A percentile compares a stretch with the other conserved stretches of the same genome.
phyloP scores from a whole-genome alignment of 441 rosid species.

The Jatropha podagrica region DNA sequence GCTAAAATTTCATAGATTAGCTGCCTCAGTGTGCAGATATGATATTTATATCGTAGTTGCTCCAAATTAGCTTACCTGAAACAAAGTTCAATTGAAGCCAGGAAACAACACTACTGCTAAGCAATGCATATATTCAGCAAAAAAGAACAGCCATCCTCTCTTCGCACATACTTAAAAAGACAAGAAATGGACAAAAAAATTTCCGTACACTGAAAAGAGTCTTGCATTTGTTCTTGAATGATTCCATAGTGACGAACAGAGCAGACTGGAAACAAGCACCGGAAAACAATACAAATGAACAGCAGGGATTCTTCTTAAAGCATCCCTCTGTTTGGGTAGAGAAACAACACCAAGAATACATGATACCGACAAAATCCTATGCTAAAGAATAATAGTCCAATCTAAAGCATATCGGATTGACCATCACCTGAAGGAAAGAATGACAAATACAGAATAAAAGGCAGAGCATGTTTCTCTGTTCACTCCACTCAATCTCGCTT shows the following conservation, averaged over 20 bases:
- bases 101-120: neutral
- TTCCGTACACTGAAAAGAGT: slow-evolving; percentile 39
- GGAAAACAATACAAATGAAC: slow-evolving; percentile 36
- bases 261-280: slow-evolving; percentile 34
- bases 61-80: neutral
- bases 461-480: slow-evolving; percentile 17
- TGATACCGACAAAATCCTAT: slow-evolving; percentile 22
- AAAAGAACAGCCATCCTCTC: neutral
- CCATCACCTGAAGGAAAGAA: slow-evolving; percentile 44
- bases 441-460: slow-evolving; percentile 27
- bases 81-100: neutral
- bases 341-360: slow-evolving; percentile 37
- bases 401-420: slow-evolving; percentile 23
- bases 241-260: slow-evolving; percentile 26
- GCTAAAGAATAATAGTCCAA: slow-evolving; percentile 25
- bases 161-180: neutral
- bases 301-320: slow-evolving; percentile 33
- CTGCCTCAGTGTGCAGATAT: neutral
- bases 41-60: neutral
- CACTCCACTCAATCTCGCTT: slow-evolving; percentile 39
- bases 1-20: neutral
- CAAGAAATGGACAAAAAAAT: neutral
- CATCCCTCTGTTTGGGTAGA: slow-evolving; percentile 29
- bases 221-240: slow-evolving; percentile 39
- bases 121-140: neutral